These are phyloP conservation scores for Fraxinus quadrangulata DNA, from an alignment of 257 asterid species.

Conservation along the genomic window DNA sequence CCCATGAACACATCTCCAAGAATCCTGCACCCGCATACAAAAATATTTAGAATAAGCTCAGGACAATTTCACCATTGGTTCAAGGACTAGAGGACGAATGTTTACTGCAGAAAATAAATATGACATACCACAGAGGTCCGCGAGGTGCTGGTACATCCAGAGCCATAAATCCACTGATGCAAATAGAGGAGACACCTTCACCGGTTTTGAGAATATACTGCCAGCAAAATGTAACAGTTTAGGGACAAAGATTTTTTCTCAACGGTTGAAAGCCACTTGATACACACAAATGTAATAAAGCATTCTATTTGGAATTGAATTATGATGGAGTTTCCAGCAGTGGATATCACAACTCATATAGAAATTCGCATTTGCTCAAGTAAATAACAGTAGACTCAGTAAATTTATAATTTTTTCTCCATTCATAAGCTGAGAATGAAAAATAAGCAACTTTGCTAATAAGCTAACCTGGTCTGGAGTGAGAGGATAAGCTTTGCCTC, in stretches of 20 bases:
- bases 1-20: constrained; percentile 99
- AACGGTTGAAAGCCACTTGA: background rate
- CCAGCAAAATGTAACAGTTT: constrained; percentile 16
- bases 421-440: background rate
- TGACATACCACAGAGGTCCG: constrained; percentile 87
- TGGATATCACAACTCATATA: background rate
- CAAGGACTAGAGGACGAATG: background rate
- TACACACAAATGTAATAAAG: background rate
- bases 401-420: background rate
- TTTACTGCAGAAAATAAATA: background rate
- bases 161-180: constrained; percentile 93
- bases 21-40: constrained; percentile 56
- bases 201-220: constrained; percentile 85
- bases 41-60: constrained; percentile 11
- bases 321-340: background rate
- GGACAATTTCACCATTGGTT: background rate
- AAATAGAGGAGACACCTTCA: constrained; percentile 55
- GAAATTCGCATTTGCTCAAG: background rate
- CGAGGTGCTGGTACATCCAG: constrained; percentile 81
- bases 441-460: background rate
- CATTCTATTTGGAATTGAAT: background rate
- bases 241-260: background rate
- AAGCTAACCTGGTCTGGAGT: constrained; percentile 51
- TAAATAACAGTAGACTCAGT: no score
- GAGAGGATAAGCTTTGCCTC: constrained; percentile 32